Evolutionary conservation across 2,329 filamentous ascomycete genomes (phyloP), one percentile per base, ranked within the genome.

Genomic region (Septoria linicola): DNA sequence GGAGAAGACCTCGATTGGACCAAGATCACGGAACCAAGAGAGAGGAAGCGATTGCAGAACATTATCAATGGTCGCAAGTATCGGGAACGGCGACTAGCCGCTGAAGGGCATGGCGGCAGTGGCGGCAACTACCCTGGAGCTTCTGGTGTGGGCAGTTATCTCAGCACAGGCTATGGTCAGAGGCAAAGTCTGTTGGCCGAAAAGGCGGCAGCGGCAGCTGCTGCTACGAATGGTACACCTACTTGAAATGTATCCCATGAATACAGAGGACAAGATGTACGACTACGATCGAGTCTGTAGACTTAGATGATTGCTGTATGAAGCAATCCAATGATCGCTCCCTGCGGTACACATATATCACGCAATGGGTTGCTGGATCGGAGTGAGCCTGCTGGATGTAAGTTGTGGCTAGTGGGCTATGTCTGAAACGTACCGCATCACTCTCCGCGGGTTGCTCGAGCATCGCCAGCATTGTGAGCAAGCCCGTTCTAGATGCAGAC

Each of bases 1-100:
- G 68, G 68, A 37, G 68, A 70, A 45, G 68, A 70, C 45, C 60
- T 70, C 35, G 68, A 70, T 37, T 70, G 68, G 68, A 70, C 68
- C 6, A 67, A 70, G 43, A 61, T 70, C 44, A 66, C 63, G 2
- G 68, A 70, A 48, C 66, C 68, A 6, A 55, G 68, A 4, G 68
- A 70, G 55, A 59, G 68, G 13, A 70, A 70, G 46, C 61, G 68
- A 4, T 41, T 70, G 45, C 68, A 70, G 55, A 70, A 70, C 30
- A 70, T 70, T 43, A 70, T 70, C 59, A 70, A 70, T 45, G 68
- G 68, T n/a, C 60, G 68, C 8, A 70, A 70, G 59, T 70, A 70
- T 45, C 63, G 68, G 14, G 68, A 70, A 58, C 58, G 68, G 8
- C 55, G 68, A 32, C 55, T 70, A 13, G 66, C 66, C 2, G 66